phyloP scores from a whole-genome alignment of 2,329 filamentous ascomycete genomes.

The Aotearoamyces nothofagi region DNA sequence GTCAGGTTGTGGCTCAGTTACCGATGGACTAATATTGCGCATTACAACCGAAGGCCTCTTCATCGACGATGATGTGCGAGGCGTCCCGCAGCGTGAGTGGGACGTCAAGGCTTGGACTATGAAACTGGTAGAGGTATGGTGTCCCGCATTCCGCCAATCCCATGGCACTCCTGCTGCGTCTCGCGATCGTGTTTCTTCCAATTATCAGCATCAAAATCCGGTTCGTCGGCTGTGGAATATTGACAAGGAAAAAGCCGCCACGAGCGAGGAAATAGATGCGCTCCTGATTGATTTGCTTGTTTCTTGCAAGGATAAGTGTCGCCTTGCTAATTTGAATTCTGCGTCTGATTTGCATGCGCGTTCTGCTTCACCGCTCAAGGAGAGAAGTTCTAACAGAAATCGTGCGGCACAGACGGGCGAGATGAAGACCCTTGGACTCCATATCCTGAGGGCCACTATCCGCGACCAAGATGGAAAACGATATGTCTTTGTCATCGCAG shows the following conservation, averaged over 20 bases:
- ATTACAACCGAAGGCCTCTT: conserved; percentile 92
- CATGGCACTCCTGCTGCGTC: conserved; percentile 25
- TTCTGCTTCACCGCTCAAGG: conserved; percentile 13
- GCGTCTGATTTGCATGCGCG: conserved; percentile 26
- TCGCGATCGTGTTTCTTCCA: too few species aligned
- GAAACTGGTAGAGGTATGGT: conserved; percentile 83
- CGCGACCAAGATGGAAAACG: conserved; percentile 52
- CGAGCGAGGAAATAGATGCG: conserved; percentile 50
- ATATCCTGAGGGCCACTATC: conserved; percentile 47
- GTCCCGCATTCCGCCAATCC: conserved; percentile 42
- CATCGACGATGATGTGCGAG: conserved; percentile 88
- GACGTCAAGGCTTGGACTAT: conserved; percentile 97
- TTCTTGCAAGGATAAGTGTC: conserved; percentile 49
- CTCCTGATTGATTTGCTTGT: conserved; percentile 46
- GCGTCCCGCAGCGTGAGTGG: conserved; percentile 92
- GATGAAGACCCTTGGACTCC: conserved; percentile 38
- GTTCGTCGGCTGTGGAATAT: conserved; percentile 23
- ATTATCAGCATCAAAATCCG: conserved; percentile 15
- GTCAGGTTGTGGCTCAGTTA: conserved; percentile 70
- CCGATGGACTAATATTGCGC: conserved; percentile 79
- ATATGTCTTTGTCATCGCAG: conserved; percentile 47
- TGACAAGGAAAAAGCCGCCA: conserved; percentile 22
- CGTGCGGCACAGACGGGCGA: conserved; percentile 30
- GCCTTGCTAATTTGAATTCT: conserved; percentile 25
- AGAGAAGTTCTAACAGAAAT: conserved; percentile 3